Conservation (phyloP, 176 grass and related monocot species). For the Rhipidocladum racemiflorum region DNA sequence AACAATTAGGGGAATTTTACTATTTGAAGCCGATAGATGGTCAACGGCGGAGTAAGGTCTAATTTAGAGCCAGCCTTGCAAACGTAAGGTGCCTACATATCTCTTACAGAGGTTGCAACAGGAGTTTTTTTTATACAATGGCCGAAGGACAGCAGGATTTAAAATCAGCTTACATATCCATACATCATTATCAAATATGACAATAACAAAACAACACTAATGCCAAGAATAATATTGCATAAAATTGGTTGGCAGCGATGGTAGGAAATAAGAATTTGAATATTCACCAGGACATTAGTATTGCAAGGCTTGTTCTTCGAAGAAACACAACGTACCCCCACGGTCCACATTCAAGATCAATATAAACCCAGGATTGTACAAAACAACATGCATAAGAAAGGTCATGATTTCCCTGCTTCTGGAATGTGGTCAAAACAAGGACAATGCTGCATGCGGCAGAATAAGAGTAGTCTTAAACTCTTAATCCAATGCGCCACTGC, state of each 20-base stretch:
- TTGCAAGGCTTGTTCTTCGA: not conserved
- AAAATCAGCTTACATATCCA: not conserved
- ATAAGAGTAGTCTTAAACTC: not conserved
- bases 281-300: not conserved
- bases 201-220: not conserved
- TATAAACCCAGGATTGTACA: not conserved
- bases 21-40: not conserved
- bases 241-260: not conserved
- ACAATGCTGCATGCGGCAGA: not conserved
- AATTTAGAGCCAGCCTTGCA: not conserved
- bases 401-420: not conserved
- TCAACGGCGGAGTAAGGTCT: not conserved
- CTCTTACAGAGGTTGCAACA: not conserved
- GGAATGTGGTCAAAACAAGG: not conserved
- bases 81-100: not conserved
- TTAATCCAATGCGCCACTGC: not conserved
- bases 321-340: not conserved
- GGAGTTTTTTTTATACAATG: not conserved
- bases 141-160: not conserved
- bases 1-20: not conserved
- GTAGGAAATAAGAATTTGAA: constrained; percentile 1
- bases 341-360: not conserved
- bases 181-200: constrained; percentile 11
- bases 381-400: not conserved
- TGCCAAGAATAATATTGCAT: not conserved